phyloP scores from a whole-genome alignment of 805 yeast genomes.

The Candida khao-thaluensis region DNA sequence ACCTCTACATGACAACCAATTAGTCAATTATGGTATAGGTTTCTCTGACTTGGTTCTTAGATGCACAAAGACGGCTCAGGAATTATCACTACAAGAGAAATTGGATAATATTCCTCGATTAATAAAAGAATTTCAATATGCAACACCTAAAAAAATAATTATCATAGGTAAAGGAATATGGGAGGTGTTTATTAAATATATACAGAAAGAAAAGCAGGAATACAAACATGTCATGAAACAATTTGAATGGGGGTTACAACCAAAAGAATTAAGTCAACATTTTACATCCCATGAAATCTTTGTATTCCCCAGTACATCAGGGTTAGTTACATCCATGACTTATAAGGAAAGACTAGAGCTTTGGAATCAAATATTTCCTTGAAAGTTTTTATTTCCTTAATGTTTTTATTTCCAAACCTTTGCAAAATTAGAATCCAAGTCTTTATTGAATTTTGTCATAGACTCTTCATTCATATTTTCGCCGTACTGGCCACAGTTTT shows the following conservation, averaged over 20 bases:
- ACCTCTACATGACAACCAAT: slow-evolving; percentile 40
- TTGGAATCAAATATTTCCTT: slow-evolving; percentile 45
- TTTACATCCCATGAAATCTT: slow-evolving; percentile 32
- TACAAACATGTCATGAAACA: slow-evolving; percentile 4
- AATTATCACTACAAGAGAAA: slow-evolving; percentile 54
- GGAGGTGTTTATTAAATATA: slow-evolving; percentile 52
- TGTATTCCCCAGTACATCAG: slow-evolving; percentile 74
- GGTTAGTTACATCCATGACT: slow-evolving; percentile 56
- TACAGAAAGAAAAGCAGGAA: slow-evolving; percentile 20
- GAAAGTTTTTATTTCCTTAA: too few species aligned
- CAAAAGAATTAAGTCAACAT: slow-evolving; percentile 18
- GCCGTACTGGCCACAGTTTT: slow-evolving; percentile 40
- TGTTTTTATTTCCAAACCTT: slow-evolving; percentile 33
- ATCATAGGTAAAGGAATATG: slow-evolving; percentile 76
- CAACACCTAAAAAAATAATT: slow-evolving; percentile 47
- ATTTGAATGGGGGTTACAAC: slow-evolving; percentile 56
- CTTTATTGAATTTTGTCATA: slow-evolving; percentile 26
- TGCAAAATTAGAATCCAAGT: slow-evolving; percentile 29
- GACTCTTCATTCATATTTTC: slow-evolving; percentile 27
- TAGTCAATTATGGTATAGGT: slow-evolving; percentile 52
- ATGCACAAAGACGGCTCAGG: slow-evolving; percentile 59
- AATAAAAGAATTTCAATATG: slow-evolving; percentile 39
- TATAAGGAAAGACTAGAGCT: slow-evolving; percentile 43
- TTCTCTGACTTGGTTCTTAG: slow-evolving; percentile 70
- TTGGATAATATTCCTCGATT: slow-evolving; percentile 52